These are phyloP conservation scores for Verticillium dahliae DNA, from an alignment of 2,329 filamentous ascomycete species.

Conservation along the genomic window DNA sequence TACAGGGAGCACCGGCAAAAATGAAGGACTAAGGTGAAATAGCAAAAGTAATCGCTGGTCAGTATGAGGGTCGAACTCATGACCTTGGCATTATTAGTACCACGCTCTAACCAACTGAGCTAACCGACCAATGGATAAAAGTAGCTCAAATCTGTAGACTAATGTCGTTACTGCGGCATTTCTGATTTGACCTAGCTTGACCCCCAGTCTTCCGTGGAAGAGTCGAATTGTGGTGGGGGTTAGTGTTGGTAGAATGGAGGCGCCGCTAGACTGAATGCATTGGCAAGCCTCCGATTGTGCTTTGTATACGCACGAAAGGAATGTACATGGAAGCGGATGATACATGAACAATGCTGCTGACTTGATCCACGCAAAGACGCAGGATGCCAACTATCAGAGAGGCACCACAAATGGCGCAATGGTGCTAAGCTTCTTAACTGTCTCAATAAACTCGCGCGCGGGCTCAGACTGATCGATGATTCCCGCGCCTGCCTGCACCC, in stretches of 20 bases:
- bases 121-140: background rate
- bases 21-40: background rate
- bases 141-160: too few relatives aligned
- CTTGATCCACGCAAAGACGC: too few relatives aligned
- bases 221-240: too few relatives aligned
- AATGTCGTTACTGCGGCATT: too few relatives aligned
- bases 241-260: too few relatives aligned
- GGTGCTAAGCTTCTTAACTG: slow-evolving; percentile 9
- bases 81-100: background rate
- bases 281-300: too few relatives aligned
- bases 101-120: background rate
- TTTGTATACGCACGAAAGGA: too few relatives aligned
- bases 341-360: too few relatives aligned
- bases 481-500: slow-evolving; percentile 13
- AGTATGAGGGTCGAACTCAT: background rate
- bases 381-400: background rate
- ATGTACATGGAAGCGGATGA: too few relatives aligned
- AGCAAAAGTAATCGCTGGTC: background rate
- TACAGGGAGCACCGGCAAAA: background rate
- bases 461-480: slow-evolving; percentile 9
- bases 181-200: too few relatives aligned
- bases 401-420: background rate
- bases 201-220: too few relatives aligned
- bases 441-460: slow-evolving; percentile 12
- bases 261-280: too few relatives aligned